Percentiles rank a stretch among this genome's conserved stretches.
These are phyloP conservation scores for Crepidotus sp. DNA, from an alignment of 1,284 basidiomycete genomes.

Conservation along the genomic window DNA sequence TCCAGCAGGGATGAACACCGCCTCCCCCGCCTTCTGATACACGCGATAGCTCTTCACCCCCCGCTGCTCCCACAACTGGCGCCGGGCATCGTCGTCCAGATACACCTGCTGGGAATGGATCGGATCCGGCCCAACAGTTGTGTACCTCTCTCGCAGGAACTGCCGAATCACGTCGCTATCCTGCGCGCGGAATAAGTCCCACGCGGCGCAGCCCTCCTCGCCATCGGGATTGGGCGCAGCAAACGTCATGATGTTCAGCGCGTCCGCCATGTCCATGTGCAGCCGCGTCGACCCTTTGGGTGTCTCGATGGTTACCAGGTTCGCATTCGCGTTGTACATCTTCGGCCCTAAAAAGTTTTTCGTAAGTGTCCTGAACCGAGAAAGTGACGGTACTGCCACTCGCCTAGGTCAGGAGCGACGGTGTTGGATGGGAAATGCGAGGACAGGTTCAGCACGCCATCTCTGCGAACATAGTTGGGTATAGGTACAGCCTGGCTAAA, in stretches of 20 bases:
- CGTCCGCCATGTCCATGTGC: slow-evolving; percentile 97
- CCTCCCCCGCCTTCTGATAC: slow-evolving; percentile 88
- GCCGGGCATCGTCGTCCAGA: slow-evolving; percentile 62
- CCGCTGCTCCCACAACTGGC: slow-evolving; percentile 57
- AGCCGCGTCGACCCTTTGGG: slow-evolving; percentile 79
- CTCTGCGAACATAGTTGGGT: slow-evolving; percentile 80
- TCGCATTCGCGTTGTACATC: slow-evolving; percentile 75
- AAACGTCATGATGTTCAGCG: slow-evolving; percentile 86
- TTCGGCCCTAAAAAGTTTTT: slow-evolving; percentile 48
- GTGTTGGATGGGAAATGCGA: slow-evolving; percentile 82
- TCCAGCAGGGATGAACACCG: slow-evolving; percentile 92
- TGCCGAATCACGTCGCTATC: slow-evolving; percentile 73
- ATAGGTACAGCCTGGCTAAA: slow-evolving; percentile 79
- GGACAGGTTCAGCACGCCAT: slow-evolving; percentile 83
- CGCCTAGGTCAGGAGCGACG: slow-evolving; percentile 80
- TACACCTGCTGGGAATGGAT: slow-evolving; percentile 90
- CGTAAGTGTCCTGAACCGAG: not conserved
- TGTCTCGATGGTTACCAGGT: slow-evolving; percentile 47
- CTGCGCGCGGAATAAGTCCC: slow-evolving; percentile 84
- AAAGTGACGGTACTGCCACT: not conserved
- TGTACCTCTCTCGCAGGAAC: slow-evolving; percentile 55
- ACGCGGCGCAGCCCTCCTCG: slow-evolving; percentile 73
- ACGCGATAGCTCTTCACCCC: slow-evolving; percentile 76
- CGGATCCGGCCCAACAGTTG: slow-evolving; percentile 52
- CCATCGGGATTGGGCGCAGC: slow-evolving; percentile 56